Base-by-base conservation (phyloP, 305 asterid species). In the Solanum hybrid region DNA sequence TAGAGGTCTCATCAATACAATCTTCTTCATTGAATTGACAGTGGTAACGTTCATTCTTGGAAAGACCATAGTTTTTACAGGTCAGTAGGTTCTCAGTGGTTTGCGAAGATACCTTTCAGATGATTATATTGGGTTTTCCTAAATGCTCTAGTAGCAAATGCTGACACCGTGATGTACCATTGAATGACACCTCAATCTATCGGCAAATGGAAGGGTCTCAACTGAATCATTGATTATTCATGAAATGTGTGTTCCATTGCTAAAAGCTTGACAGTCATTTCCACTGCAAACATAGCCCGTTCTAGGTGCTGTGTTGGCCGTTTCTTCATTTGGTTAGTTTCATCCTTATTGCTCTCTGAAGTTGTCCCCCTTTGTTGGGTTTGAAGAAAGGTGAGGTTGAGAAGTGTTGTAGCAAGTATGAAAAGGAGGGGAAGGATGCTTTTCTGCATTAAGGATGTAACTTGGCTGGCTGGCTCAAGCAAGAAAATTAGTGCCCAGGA, bases 1-100 rank as follows among this genome's bases (percentile, higher is more conserved):
- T 90, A 94, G 98, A 61, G 95, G 95, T 37, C 92, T 97, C 86
- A 95, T 97, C 92, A 95, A 96, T 94, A 97, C 98, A 1, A 92
- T 97, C 92, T 97, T 96, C 93, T 94, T 94, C 93, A 90, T 95
- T 37, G 93, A 96, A 82, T 94, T 97, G 18, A 93, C 98, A 1
- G 91, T 97, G 57, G 93, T 93, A 74, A 94, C 96, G 11, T 96
- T 95, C 71, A 98, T 96, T 76, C 92, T 97, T 46, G 97, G 99
- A 57, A 95, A 93, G 94, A 96, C 99, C 82, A 86, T 94, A 64
- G 93, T 94, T 78, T 51, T 90, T 92, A 83, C 94, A 7, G 89
- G 69, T 87, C 28, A 46, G 28, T 83, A 83, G 37, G 37, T 28
- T 42, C 37, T 4, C 71, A 26, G 51, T 80, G 13, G 31, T 80